Percentiles rank a stretch among this genome's conserved stretches.
Evolutionary conservation across 352 stramenopile species (phyloP).

Genomic region (Phytophthora nicotianae): DNA sequence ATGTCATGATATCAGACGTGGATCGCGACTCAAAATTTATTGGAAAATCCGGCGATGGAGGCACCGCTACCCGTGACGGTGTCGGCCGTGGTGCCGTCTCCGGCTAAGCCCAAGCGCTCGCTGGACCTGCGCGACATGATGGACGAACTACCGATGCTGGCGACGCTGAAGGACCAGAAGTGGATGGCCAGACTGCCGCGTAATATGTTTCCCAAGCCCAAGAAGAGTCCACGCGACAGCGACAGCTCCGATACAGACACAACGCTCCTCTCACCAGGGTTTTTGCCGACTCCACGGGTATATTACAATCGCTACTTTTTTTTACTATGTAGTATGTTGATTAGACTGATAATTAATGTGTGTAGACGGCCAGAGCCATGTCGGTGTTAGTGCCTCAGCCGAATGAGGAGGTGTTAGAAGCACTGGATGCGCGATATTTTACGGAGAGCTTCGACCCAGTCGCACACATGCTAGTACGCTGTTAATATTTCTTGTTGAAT

Average conservation of each 20-base stretch:
- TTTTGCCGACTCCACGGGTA: constrained; percentile 45
- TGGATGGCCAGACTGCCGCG: constrained; percentile 69
- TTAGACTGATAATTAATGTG: constrained; percentile 9
- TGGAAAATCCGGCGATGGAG: constrained; percentile 35
- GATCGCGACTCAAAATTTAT: not conserved
- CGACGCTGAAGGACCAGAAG: constrained; percentile 61
- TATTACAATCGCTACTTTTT: not conserved
- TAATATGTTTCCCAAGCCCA: constrained; percentile 34
- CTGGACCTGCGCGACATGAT: constrained; percentile 62
- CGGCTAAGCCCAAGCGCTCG: constrained; percentile 30
- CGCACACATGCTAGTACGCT: constrained; percentile 69
- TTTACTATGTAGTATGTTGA: not conserved
- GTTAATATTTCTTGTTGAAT: not conserved
- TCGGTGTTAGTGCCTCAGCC: constrained; percentile 71
- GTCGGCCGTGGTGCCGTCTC: constrained; percentile 5
- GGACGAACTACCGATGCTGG: constrained; percentile 64
- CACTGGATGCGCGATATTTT: constrained; percentile 83
- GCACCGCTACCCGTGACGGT: constrained; percentile 30
- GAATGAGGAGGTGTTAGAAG: constrained; percentile 70
- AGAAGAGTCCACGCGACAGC: constrained; percentile 25
- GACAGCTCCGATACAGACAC: constrained; percentile 25
- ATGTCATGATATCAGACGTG: constrained; percentile 21
- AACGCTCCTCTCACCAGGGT: constrained; percentile 35
- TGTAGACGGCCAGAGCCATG: constrained; percentile 44
- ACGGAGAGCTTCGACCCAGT: constrained; percentile 79